Conservation (phyloP, 331 rosid species). For the Spiraea crenata region DNA sequence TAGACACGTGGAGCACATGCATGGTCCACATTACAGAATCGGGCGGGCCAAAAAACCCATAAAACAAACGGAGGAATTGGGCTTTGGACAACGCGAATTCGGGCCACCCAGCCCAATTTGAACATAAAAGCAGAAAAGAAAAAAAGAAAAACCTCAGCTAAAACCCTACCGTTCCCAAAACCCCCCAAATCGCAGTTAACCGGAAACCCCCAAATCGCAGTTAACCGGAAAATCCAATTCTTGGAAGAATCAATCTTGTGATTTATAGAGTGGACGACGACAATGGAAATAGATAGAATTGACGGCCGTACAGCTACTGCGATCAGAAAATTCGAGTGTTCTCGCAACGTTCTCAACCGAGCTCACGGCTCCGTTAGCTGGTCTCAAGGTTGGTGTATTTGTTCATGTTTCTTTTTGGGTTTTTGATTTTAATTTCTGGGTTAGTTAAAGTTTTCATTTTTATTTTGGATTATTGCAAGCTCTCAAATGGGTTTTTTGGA, state of each 20-base stretch:
- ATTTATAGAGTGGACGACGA: not conserved
- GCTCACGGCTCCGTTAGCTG: constrained; percentile 94
- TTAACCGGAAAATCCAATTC: not conserved
- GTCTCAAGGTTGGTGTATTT: constrained; percentile 56
- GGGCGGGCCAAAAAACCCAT: no score
- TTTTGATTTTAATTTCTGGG: not conserved
- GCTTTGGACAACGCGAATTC: no score
- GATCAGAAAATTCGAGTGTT: constrained; percentile 73
- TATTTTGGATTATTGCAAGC: not conserved
- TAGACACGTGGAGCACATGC: not conserved
- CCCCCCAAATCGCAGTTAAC: not conserved
- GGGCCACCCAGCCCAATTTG: no score
- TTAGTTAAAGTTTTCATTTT: not conserved
- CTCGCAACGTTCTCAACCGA: constrained; percentile 65
- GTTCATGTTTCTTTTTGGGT: constrained; percentile 3
- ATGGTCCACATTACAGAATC: not conserved
- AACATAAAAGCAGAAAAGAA: not conserved
- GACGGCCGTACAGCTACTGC: constrained; percentile 76
- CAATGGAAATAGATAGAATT: constrained; percentile 58
- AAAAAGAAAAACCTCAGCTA: not conserved
- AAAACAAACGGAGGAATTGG: no score
- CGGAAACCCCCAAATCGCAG: constrained; percentile 8
- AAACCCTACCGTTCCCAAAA: constrained; percentile 5
- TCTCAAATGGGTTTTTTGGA: not conserved
- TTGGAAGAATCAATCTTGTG: not conserved